Conservation (phyloP, 768 basidiomycete species). For the Mycena polygramma region DNA sequence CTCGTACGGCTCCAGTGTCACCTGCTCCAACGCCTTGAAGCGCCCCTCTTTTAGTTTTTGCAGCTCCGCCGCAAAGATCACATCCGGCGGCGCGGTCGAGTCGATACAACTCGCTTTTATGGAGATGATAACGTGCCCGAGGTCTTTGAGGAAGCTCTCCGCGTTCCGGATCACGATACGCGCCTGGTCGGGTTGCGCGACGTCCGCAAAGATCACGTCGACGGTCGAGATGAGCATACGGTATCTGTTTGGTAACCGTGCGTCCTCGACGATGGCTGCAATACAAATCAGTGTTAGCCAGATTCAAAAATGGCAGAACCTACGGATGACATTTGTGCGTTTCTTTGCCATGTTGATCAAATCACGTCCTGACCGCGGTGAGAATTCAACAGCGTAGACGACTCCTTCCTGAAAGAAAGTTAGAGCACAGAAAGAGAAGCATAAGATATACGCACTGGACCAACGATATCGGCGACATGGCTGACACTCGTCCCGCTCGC, state of each 20-base stretch:
- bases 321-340: conserved; percentile 98
- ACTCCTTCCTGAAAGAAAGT: conserved; percentile 79
- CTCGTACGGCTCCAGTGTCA: conserved; percentile 94
- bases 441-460: conserved; percentile 73
- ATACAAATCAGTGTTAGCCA: conserved; percentile 3
- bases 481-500: conserved; percentile 98
- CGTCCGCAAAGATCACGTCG: conserved; percentile 98
- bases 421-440: conserved; percentile 5
- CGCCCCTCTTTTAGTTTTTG: conserved; percentile 80
- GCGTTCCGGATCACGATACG: conserved; percentile 96
- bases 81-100: conserved; percentile 91
- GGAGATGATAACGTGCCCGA: conserved; percentile 93
- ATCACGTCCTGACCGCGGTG: conserved; percentile 95
- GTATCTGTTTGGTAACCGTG: conserved; percentile 96
- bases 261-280: conserved; percentile 95
- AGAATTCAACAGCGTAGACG: conserved; percentile 99
- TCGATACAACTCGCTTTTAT: conserved; percentile 99
- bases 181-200: conserved; percentile 98
- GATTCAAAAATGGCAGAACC: conserved; percentile 45
- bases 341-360: conserved; percentile 99
- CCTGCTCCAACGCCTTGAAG: conserved; percentile 96
- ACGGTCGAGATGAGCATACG: conserved; percentile 96
- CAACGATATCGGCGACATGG: conserved; percentile 99
- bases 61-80: conserved; percentile 91
- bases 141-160: conserved; percentile 95